Conservation (phyloP, 2,329 filamentous ascomycete species). For the Curvularia hawaiiensis region DNA sequence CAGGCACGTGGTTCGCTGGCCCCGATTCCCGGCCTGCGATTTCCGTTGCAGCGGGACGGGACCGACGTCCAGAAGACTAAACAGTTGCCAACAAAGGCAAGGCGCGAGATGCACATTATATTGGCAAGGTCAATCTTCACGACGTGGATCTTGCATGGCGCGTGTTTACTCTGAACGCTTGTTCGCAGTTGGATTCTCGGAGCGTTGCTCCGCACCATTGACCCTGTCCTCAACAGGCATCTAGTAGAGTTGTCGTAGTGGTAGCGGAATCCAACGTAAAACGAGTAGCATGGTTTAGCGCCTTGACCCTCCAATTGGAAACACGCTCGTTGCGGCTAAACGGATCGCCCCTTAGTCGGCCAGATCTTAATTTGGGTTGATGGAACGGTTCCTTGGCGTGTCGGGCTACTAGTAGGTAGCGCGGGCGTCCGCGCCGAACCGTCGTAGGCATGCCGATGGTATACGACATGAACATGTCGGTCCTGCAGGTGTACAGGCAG, state of each 20-base stretch:
- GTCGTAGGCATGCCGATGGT: not conserved
- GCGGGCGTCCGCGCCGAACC: constrained; percentile 9
- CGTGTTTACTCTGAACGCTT: not conserved
- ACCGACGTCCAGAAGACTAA: not conserved
- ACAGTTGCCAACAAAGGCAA: not conserved
- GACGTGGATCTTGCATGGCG: not conserved
- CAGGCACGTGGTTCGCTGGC: constrained; percentile 4
- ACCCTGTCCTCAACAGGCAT: not conserved
- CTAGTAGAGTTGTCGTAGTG: not conserved
- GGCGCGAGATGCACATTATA: not conserved
- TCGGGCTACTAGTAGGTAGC: constrained; percentile 12
- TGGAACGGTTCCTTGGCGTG: constrained; percentile 11
- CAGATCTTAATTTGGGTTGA: constrained; percentile 8
- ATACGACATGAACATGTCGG: not conserved
- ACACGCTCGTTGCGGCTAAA: constrained; percentile 10
- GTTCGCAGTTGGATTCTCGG: not conserved
- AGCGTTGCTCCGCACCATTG: not conserved
- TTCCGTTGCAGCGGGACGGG: not conserved
- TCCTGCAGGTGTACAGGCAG: not conserved
- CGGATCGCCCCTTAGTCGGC: constrained; percentile 6
- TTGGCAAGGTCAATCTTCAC: not conserved
- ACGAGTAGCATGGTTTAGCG: constrained; percentile 2
- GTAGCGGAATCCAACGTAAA: not conserved
- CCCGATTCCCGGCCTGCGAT: not conserved
- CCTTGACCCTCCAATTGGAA: constrained; percentile 5